Percentiles rank a stretch among this genome's conserved stretches.
phyloP scores from a whole-genome alignment of 495 filamentous ascomycete genomes.

The Glutinoglossum americanum region DNA sequence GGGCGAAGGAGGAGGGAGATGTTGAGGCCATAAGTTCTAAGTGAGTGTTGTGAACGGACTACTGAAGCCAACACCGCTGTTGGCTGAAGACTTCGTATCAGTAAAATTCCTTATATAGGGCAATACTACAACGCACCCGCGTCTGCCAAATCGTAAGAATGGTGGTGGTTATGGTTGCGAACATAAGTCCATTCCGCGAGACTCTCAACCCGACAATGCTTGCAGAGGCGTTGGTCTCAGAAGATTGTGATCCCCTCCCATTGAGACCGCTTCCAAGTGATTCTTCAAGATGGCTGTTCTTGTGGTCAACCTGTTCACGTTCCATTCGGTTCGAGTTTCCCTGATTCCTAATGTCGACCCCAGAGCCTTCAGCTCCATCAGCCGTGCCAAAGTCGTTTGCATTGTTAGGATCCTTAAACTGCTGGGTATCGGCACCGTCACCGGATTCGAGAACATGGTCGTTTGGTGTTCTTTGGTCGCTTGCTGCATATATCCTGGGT shows the following conservation, averaged over 20 bases:
- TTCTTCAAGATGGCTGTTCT: neutral
- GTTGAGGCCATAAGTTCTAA: constrained; percentile 70
- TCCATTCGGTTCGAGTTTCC: neutral
- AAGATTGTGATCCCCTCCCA: neutral
- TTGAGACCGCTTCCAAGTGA: neutral
- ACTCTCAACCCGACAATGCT: constrained; percentile 54
- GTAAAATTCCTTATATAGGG: neutral
- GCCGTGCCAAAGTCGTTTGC: neutral
- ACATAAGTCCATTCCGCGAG: constrained; percentile 65
- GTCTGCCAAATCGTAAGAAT: constrained; percentile 88
- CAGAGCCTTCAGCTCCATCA: neutral
- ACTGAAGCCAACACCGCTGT: constrained; percentile 73
- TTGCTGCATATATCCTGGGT: constrained; percentile 66
- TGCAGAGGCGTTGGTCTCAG: constrained; percentile 21
- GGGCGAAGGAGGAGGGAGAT: constrained; percentile 68
- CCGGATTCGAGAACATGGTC: neutral
- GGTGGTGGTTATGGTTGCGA: constrained; percentile 67
- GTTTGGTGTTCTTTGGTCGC: constrained; percentile 20
- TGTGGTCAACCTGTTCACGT: neutral
- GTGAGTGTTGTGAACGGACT: constrained; percentile 53
- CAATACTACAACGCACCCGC: constrained; percentile 33
- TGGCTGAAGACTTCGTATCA: constrained; percentile 32
- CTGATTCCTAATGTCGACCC: neutral
- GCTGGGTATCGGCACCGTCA: neutral
- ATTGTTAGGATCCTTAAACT: neutral